Evolutionary conservation across 2,329 filamentous ascomycete genomes (phyloP).

Genomic region (Rutstroemia sydowiana): DNA sequence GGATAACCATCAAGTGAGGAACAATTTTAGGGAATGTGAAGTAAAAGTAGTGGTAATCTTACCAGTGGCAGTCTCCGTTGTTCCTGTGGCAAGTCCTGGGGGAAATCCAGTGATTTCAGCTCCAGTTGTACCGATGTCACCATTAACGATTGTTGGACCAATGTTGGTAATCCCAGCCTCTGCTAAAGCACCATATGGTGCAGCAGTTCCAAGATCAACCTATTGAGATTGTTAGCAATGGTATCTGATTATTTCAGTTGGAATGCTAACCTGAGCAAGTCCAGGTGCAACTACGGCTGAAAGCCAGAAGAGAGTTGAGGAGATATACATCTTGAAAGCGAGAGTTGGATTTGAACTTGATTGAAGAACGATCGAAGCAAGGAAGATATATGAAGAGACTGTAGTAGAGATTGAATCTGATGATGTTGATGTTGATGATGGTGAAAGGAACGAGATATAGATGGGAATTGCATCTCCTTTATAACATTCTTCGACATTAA

Average conservation of each 20-base stretch:
- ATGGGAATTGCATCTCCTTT: no score
- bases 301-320: not conserved
- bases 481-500: no score
- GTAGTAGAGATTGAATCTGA: not conserved
- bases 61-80: not conserved
- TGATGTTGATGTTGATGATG: no score
- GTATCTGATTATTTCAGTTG: not conserved
- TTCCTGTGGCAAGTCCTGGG: slow-evolving; percentile 11
- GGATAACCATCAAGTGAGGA: no score
- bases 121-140: slow-evolving; percentile 15
- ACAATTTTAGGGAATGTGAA: no score
- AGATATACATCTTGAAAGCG: not conserved
- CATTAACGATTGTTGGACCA: slow-evolving; percentile 13
- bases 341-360: not conserved
- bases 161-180: slow-evolving; percentile 12
- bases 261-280: not conserved
- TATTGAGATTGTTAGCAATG: not conserved
- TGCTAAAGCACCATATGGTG: slow-evolving; percentile 12
- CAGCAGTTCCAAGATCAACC: slow-evolving; percentile 18
- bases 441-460: not conserved
- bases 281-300: not conserved
- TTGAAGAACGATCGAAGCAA: not conserved
- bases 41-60: no score
- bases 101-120: slow-evolving; percentile 18
- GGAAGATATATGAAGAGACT: not conserved